Base-by-base conservation (phyloP, 106 monocot species). In the Amphibolis antarctica region DNA sequence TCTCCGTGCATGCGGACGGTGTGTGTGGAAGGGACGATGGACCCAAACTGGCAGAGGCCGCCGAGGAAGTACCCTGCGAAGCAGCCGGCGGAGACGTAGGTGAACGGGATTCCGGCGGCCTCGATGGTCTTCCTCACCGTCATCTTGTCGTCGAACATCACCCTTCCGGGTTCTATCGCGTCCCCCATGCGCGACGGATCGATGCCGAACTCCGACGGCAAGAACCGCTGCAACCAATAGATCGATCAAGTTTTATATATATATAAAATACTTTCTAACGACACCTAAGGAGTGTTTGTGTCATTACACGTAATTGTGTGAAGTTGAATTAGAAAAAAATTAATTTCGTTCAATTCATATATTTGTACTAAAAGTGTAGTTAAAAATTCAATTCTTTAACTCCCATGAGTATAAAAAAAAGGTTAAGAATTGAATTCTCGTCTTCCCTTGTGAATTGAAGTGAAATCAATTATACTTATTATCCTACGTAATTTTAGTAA, bases 191-290 rank as follows among this genome's bases (percentile, higher is more conserved):
- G 71, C 44, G 75, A 62, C 9, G 85, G 78, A 57, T 85, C 85
- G 0, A 25, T 81, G 14, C 81, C 85, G 55, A 85, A 85, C 68
- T 85, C 85, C 20, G 85, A 85, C 18, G 85, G 85, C 55, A 85
- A n/a, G 66, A 85, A 85, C 1, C 78, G 46, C 85, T 85, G 62
- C n/a, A n/a, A n/a, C n/a, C n/a, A 50, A 53, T 2, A 12, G 21
- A 12, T 11, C 6, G 23, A 28, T 12, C 26, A 15, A 23, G 23
- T 22, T 55, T 24, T 10, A 12, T 22, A 12, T 12, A 23, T 12
- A 21, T 21, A 23, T 11, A 56, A n/a, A n/a, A n/a, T n/a, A n/a
- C n/a, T n/a, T n/a, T n/a, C n/a, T n/a, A n/a, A n/a, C n/a, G n/a
- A n/a, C n/a, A n/a, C n/a, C n/a, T n/a, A n/a, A n/a, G n/a, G n/a